Percentiles rank a stretch among this genome's conserved stretches.
Conservation (phyloP, 148 eudicot genomes). For the Camellia sinensis region DNA sequence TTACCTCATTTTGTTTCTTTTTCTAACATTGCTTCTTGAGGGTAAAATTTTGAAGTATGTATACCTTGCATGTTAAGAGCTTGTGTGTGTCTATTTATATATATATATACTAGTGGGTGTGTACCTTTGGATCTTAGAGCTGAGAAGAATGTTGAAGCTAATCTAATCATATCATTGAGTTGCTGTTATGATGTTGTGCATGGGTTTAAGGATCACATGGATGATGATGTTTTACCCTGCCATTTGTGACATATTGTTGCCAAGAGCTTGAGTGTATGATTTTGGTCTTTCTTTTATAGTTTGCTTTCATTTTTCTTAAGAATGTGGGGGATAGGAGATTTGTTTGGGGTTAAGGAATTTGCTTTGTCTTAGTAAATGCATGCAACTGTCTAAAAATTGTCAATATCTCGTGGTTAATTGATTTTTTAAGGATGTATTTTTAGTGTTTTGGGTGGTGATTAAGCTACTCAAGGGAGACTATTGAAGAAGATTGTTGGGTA, state of each 20-base stretch:
- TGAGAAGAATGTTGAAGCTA: not conserved
- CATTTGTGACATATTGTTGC: not conserved
- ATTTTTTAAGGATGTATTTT: not conserved
- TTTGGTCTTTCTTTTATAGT: not conserved
- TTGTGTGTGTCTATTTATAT: not conserved
- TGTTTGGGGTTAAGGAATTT: not conserved
- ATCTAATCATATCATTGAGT: not conserved
- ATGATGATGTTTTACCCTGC: not conserved
- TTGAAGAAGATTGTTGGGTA: not conserved
- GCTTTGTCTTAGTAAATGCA: not conserved
- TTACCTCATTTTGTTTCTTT: not conserved
- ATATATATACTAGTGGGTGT: not conserved
- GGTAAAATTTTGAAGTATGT: not conserved
- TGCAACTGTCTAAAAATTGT: not conserved
- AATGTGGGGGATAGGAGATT: not conserved
- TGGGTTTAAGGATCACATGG: not conserved
- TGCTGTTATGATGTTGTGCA: not conserved
- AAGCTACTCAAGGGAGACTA: not conserved
- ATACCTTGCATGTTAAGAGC: not conserved
- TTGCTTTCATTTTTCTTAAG: not conserved
- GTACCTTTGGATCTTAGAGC: not conserved
- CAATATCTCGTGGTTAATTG: not conserved
- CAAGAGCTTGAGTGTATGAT: constrained; percentile 1
- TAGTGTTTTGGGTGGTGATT: not conserved
- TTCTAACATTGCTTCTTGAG: not conserved